Base-by-base conservation (phyloP, 2,329 filamentous ascomycete species). In the Chaetomium strumarium region DNA sequence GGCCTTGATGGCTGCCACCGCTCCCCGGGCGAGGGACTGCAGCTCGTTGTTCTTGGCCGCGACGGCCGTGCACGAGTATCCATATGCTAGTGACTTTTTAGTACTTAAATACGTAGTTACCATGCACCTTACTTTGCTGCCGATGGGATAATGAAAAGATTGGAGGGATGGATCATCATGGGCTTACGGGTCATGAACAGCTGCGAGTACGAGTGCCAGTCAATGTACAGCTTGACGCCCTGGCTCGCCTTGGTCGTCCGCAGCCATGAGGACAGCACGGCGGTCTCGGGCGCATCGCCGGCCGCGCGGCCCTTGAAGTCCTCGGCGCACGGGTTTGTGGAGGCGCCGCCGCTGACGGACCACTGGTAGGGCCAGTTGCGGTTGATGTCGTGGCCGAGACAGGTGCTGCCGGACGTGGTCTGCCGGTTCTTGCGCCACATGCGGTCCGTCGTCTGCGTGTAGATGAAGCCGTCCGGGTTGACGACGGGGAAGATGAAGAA, bases 181-280 rank as follows among this genome's bases (percentile, higher is more conserved):
- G n/a, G n/a, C 70, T 70, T 85, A 89, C 20, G 82, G 80, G 68
- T 82, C 49, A 79, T 72, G 52, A 83, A 75, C 38, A 79, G 70
- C 55, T 85, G 81, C 13, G 74, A 76, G 67, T 83, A 85, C 0
- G 78, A 75, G 67, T 86, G 83, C 63, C 78, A 80, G 66, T 86
- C 83, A 57, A 86, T 78, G 66, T 78, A 86, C 2, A 84, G 70
- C 60, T 79, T 77, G 38, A 85, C 68, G 1, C 79, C 78, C 55
- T 77, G 72, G 3, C 58, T 51, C 9, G 61, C 51, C 53, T 68
- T 67, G 51, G 67, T 63, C 17, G 59, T 58, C 45, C 64, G 58
- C 24, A 70, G 59, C 36, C 20, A 51, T 7, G 24, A 24, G 24
- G 24, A 24, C 9, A 85, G 68, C 0, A 68, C 74, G 53, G 69